Conservation (phyloP, 345 rosid genomes). For the Moricandia moricandioides region DNA sequence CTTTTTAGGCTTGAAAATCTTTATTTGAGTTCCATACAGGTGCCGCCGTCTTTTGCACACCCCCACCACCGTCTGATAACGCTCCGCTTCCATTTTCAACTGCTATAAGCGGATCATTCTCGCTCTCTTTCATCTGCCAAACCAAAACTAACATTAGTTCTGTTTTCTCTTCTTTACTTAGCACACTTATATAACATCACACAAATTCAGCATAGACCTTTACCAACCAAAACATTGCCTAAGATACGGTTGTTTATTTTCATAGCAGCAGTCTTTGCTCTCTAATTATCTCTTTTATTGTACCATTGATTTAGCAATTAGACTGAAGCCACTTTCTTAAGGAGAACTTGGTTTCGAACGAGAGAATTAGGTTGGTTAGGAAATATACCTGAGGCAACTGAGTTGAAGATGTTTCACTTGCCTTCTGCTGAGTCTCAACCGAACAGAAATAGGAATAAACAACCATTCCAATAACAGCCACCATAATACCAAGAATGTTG, state of each 20-base stretch:
- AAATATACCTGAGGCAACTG: constrained; percentile 72
- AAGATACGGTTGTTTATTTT: background rate
- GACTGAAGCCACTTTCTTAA: background rate
- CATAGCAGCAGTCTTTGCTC: background rate
- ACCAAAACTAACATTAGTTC: background rate
- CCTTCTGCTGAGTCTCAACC: constrained; percentile 77
- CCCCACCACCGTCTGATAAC: constrained; percentile 52
- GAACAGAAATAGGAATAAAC: constrained; percentile 87
- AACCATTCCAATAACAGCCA: constrained; percentile 94
- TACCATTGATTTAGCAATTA: background rate
- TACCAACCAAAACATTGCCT: background rate
- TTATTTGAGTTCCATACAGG: constrained; percentile 88
- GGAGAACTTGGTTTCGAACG: background rate
- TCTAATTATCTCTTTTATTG: background rate
- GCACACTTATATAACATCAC: background rate
- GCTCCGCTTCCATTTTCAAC: constrained; percentile 74
- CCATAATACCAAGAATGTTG: constrained; percentile 84
- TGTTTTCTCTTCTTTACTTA: background rate
- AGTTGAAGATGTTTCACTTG: constrained; percentile 50
- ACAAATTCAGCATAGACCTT: background rate
- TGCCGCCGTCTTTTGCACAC: constrained; percentile 40
- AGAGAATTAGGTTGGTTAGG: background rate
- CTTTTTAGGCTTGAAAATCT: constrained; percentile 79
- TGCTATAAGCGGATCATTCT: constrained; percentile 70
- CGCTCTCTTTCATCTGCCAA: constrained; percentile 71